Evolutionary conservation across 2,329 filamentous ascomycete species (phyloP), one percentile per base, ranked within the genome.

Genomic region (Dothistroma septosporum): DNA sequence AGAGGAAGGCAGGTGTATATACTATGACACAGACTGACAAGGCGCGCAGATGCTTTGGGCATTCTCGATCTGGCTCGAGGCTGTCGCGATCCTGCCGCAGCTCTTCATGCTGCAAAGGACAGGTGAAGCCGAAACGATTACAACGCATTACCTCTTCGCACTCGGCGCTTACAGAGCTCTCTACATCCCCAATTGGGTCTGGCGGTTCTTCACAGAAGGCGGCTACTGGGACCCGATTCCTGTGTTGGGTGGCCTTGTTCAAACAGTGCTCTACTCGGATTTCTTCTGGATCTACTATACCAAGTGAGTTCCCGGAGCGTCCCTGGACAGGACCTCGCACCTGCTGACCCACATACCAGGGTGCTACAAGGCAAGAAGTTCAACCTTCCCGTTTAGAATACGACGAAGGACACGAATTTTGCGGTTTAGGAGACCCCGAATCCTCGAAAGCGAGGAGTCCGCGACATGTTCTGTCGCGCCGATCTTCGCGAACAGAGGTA

Each of bases 221-320:
- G 61, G 65, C 55, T 67, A 70, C 57, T 89, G 88, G 69, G 92
- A 97, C 74, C 90, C 87, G 66, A 95, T 97, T 68, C 89, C 92
- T 21, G 88, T 97, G 55, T 74, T 94, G 64, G 94, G 95, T 3
- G 94, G 94, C 12, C 83, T 97, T 59, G 80, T 97, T 66, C 94
- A 99, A 82, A 99, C 94, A 0, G 79, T 99, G 53, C 82, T 99
- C 61, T 99, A 99, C 81, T 96, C 91, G 65, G 94, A 99, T 80
- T 99, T 99, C 81, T 99, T 99, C 85, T 99, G 92, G 83, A 93
- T 99, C 72, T 99, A 99, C 81, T 99, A 97, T 80, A 96, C 89
- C 62, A 97, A 97, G 87, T 88, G 75, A 76, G 83, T 78, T 49
- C 52, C 5, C 1, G 6, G 9, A 33, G n/a, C n/a, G n/a, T n/a